Percentiles rank a stretch among this genome's conserved stretches.
Conservation (phyloP, 2,329 filamentous ascomycete species). For the Scortechinia acanthostroma region DNA sequence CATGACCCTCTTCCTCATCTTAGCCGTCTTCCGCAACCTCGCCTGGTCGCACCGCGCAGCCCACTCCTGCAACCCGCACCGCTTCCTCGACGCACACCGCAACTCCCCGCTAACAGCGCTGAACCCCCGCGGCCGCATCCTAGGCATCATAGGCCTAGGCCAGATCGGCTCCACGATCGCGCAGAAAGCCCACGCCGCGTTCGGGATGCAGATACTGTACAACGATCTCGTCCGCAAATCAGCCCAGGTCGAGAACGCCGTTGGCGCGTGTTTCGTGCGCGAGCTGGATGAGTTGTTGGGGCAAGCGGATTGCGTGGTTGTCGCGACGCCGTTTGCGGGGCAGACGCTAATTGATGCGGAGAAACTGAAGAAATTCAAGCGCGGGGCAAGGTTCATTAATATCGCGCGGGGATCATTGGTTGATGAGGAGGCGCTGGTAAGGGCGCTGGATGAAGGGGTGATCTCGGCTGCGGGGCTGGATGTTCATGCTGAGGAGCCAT, state of each 20-base stretch:
- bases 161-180: conserved; percentile 35
- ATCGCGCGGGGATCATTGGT: conserved; percentile 38
- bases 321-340: conserved; percentile 36
- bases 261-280: conserved; percentile 28
- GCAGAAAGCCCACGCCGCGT: conserved; percentile 34
- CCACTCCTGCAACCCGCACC: conserved; percentile 20
- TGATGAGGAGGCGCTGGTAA: conserved; percentile 33
- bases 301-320: conserved; percentile 31
- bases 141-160: conserved; percentile 46
- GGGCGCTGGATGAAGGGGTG: conserved; percentile 30
- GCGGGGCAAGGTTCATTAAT: conserved; percentile 34
- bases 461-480: conserved; percentile 33
- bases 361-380: conserved; percentile 31
- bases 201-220: conserved; percentile 43
- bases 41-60: conserved; percentile 37
- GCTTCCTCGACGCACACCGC: conserved; percentile 38
- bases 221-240: conserved; percentile 28
- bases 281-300: conserved; percentile 30
- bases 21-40: conserved; percentile 41
- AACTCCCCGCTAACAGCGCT: conserved; percentile 37
- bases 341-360: conserved; percentile 24
- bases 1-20: conserved; percentile 41
- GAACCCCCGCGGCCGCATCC: conserved; percentile 35
- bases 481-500: conserved; percentile 37
- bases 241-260: conserved; percentile 20